A percentile compares a stretch with the other conserved stretches of the same genome.
Conservation (phyloP, 345 rosid genomes). For the Eucalyptus pauciflora region DNA sequence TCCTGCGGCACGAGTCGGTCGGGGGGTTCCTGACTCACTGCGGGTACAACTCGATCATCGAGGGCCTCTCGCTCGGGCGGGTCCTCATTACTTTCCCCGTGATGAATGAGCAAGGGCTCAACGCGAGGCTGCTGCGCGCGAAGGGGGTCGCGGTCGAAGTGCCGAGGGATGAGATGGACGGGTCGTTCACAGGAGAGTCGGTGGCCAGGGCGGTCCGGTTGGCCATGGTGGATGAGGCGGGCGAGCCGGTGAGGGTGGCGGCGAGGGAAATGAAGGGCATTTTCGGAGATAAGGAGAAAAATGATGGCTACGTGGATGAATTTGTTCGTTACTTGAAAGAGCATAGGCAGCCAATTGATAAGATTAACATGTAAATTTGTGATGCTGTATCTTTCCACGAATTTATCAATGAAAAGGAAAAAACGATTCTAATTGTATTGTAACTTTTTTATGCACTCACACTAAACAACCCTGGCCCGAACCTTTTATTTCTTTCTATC, state of each 20-base stretch:
- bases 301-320: neutral
- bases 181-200: conserved; percentile 9
- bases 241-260: conserved; percentile 8
- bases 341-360: neutral
- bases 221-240: conserved; percentile 21
- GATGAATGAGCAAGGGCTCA: conserved; percentile 15
- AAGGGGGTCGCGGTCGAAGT: conserved; percentile 8
- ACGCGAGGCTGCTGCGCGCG: conserved; percentile 7
- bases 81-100: neutral
- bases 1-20: conserved; percentile 17
- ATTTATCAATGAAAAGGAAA: neutral
- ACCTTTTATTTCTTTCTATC: neutral
- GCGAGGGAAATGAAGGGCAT: conserved; percentile 16
- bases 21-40: conserved; percentile 21
- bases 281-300: neutral
- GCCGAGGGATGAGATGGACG: conserved; percentile 10
- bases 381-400: neutral
- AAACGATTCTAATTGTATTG: neutral
- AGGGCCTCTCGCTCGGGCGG: conserved; percentile 6
- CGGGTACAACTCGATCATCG: conserved; percentile 16
- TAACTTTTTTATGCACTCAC: neutral
- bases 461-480: neutral
- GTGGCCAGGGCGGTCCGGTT: conserved; percentile 6
- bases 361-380: neutral
- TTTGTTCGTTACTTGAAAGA: neutral